Evolutionary conservation across 176 grass and related monocot species (phyloP).

Genomic region (Raddia distichophylla): DNA sequence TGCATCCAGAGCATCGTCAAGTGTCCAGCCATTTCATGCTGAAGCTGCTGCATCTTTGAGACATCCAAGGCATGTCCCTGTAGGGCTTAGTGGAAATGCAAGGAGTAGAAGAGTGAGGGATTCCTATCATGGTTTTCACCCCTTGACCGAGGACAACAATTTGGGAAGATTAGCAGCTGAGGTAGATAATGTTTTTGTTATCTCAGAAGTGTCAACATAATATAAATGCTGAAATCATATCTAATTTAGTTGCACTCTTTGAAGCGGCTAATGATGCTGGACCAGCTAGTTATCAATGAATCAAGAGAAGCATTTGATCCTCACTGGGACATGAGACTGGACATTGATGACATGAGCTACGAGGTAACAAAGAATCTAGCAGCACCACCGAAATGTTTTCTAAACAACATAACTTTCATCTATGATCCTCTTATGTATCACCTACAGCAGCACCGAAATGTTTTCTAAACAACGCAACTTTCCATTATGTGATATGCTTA

Average conservation of each 20-base stretch:
- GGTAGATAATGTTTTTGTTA: slow-evolving; percentile 45
- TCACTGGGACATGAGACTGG: slow-evolving; percentile 86
- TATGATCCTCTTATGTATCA: too few species aligned
- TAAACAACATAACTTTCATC: too few species aligned
- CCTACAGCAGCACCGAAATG: not conserved
- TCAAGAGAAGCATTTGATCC: slow-evolving; percentile 67
- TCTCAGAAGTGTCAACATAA: not conserved
- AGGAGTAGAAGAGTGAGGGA: slow-evolving; percentile 67
- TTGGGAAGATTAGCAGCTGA: slow-evolving; percentile 52
- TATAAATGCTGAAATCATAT: slow-evolving; percentile 10
- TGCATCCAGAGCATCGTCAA: slow-evolving; percentile 41
- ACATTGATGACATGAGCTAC: slow-evolving; percentile 97
- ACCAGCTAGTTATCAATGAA: slow-evolving; percentile 56
- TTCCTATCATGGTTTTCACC: slow-evolving; percentile 56
- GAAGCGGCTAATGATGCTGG: slow-evolving; percentile 68
- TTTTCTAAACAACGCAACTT: not conserved
- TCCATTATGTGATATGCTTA: slow-evolving; percentile 4
- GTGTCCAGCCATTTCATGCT: slow-evolving; percentile 44
- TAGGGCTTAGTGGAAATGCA: slow-evolving; percentile 37
- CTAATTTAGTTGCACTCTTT: slow-evolving; percentile 36
- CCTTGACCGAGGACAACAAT: slow-evolving; percentile 53
- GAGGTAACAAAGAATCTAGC: slow-evolving; percentile 55
- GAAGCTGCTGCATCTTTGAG: slow-evolving; percentile 51
- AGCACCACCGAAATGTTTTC: not conserved
- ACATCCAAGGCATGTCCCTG: slow-evolving; percentile 46